Base-by-base conservation (phyloP, 2,329 filamentous ascomycete species). In the Aotearoamyces nothofagi region DNA sequence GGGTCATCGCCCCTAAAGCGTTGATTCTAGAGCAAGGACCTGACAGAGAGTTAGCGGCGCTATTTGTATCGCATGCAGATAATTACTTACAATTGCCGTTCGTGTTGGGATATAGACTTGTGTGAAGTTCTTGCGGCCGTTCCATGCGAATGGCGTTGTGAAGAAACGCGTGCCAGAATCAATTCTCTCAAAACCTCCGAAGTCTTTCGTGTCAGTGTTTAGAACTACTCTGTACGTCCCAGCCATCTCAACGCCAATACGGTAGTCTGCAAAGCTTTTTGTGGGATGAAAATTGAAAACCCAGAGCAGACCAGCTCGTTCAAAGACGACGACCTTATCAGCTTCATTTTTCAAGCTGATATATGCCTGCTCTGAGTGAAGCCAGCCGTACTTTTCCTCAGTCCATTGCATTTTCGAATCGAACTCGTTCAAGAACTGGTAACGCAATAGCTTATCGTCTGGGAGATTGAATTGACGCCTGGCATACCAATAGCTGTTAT, bases 281-380 rank as follows among this genome's bases (percentile, higher is more conserved):
- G 69, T 70, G 0, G 81, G 74, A 50, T 96, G 76, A 64, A 96
- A 94, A 58, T 98, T 98, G 66, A 98, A 96, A 43, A 94, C 67
- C 63, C 86, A 98, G 8, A 98, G 62, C 33, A 93, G 58, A 0
- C 86, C 86, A 2, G 74, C 90, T 17, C 90, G 72, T 60, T 98
- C 90, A 51, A 94, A 98, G 3, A 93, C 86, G 39, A 98, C 72
- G 24, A 96, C 76, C 59, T 96, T 98, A 58, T 98, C 90, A 12
- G 56, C 62, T 49, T 96, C 84, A 50, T 98, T 75, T 67, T 96
- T 98, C 42, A 96, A 64, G 36, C 80, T 90, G 46, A 98, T 76
- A 51, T 90, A 92, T 0, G 86, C 90, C 55, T 96, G 87, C 0
- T 76, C 59, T 1, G 78, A 61, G 49, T 81, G 74, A 20, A 98